A percentile compares a stretch with the other conserved stretches of the same genome.
phyloP scores from a whole-genome alignment of 139 green algal genomes.

The Volvox reticuliferus region DNA sequence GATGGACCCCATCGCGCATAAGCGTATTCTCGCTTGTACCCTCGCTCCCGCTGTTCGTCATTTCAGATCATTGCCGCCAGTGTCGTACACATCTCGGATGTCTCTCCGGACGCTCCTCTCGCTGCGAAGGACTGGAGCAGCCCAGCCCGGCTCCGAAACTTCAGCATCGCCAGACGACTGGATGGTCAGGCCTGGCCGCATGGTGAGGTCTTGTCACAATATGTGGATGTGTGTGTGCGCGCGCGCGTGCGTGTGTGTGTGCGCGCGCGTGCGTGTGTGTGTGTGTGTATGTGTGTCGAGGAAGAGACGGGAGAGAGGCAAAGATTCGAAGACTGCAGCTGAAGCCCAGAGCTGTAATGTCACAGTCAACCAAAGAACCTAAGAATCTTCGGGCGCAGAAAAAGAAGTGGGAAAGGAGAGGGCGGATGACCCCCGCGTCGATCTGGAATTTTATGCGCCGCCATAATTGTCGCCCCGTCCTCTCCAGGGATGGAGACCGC shows the following conservation, averaged over 20 bases:
- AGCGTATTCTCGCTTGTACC: background rate
- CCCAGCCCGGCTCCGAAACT: slow-evolving; percentile 79
- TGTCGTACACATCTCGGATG: slow-evolving; percentile 77
- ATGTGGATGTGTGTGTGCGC: too few species aligned
- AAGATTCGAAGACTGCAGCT: too few species aligned
- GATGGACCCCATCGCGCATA: too few species aligned
- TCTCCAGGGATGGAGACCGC: slow-evolving; percentile 85
- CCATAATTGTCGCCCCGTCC: background rate
- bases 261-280: too few species aligned
- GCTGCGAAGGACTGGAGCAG: slow-evolving; percentile 78
- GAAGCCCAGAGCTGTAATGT: too few species aligned
- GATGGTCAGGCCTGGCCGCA: slow-evolving; percentile 83
- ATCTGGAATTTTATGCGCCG: background rate
- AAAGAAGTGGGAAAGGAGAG: too few species aligned
- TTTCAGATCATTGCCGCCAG: slow-evolving; percentile 82
- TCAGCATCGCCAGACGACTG: slow-evolving; percentile 87
- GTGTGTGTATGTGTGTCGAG: too few species aligned
- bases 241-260: too few species aligned
- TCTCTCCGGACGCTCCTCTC: slow-evolving; percentile 74
- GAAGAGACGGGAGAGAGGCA: too few species aligned
- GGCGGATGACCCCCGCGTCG: background rate
- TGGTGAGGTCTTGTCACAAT: slow-evolving; percentile 40
- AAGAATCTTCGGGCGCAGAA: too few species aligned
- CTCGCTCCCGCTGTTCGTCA: background rate
- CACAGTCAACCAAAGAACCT: too few species aligned